phyloP scores from a whole-genome alignment of 257 asterid genomes.

The Solanum sitiens region DNA sequence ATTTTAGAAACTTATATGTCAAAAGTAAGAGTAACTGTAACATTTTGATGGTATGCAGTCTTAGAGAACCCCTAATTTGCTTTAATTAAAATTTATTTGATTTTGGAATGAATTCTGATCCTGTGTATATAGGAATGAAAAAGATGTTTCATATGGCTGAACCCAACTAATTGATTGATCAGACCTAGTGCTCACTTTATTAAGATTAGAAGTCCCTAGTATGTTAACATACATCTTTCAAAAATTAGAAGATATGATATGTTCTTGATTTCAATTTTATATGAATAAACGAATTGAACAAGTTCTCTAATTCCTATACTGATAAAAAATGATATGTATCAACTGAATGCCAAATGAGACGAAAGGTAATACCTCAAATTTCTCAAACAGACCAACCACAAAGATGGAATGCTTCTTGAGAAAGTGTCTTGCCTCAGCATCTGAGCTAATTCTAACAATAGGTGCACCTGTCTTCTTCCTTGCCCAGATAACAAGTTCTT shows the following conservation, averaged over 20 bases:
- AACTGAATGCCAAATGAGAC: background rate
- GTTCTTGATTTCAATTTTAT: background rate
- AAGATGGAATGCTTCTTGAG: constrained; percentile 53
- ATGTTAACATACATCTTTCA: background rate
- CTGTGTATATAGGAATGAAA: background rate
- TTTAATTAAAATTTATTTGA: background rate
- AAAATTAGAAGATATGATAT: background rate
- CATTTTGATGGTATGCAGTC: background rate
- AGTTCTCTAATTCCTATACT: background rate
- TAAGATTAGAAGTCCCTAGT: background rate
- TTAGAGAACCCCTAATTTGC: background rate
- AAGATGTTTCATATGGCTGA: background rate
- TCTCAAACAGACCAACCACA: constrained; percentile 67
- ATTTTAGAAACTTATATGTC: background rate
- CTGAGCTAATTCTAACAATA: constrained; percentile 43
- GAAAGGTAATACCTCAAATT: constrained; percentile 51
- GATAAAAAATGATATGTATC: background rate
- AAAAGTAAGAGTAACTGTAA: background rate
- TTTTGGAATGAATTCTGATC: background rate
- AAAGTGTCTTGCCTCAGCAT: constrained; percentile 56
- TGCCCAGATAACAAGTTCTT: constrained; percentile 84
- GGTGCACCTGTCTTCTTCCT: constrained; percentile 89
- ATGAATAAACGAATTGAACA: background rate
- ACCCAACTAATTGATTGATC: background rate
- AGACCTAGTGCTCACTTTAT: background rate